phyloP scores from a whole-genome alignment of 2,329 filamentous ascomycete genomes.

The Capronia coronata region DNA sequence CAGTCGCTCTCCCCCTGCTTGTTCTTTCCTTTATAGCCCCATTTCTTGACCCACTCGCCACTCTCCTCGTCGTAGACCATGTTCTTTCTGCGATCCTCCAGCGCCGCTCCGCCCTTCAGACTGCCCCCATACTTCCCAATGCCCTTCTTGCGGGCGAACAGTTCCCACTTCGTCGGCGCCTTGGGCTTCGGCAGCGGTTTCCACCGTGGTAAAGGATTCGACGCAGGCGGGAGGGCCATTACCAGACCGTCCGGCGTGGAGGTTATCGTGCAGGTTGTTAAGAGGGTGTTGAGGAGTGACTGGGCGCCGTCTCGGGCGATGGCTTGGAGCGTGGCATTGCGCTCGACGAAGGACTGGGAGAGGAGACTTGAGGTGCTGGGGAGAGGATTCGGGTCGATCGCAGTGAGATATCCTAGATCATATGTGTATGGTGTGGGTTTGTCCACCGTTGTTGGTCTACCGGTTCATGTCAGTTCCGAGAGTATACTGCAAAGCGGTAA shows the following conservation, averaged over 20 bases:
- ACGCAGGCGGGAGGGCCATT: constrained; percentile 62
- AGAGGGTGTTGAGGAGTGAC: constrained; percentile 85
- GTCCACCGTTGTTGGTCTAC: constrained; percentile 47
- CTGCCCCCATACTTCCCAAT: constrained; percentile 71
- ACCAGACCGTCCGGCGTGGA: constrained; percentile 65
- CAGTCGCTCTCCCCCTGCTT: constrained; percentile 77
- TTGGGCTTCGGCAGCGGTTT: constrained; percentile 81
- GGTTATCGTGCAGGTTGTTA: constrained; percentile 75
- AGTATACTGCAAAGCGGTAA: constrained; percentile 1
- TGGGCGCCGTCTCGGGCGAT: constrained; percentile 86
- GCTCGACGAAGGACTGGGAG: constrained; percentile 32
- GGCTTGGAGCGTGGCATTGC: constrained; percentile 63
- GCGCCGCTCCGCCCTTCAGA: constrained; percentile 52
- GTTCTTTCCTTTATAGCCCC: constrained; percentile 89
- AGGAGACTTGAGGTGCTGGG: constrained; percentile 44
- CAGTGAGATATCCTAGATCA: constrained; percentile 80
- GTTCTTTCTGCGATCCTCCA: constrained; percentile 55
- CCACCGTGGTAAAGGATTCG: constrained; percentile 65
- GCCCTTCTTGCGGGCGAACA: constrained; percentile 93
- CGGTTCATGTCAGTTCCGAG: neutral
- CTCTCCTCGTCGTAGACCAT: constrained; percentile 75
- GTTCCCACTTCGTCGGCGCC: constrained; percentile 86
- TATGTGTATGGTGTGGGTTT: constrained; percentile 89
- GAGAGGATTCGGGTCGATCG: constrained; percentile 79
- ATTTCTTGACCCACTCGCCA: constrained; percentile 86